Evolutionary conservation across 2,329 filamentous ascomycete species (phyloP).

Genomic region (Alternaria novae-zelandiae): DNA sequence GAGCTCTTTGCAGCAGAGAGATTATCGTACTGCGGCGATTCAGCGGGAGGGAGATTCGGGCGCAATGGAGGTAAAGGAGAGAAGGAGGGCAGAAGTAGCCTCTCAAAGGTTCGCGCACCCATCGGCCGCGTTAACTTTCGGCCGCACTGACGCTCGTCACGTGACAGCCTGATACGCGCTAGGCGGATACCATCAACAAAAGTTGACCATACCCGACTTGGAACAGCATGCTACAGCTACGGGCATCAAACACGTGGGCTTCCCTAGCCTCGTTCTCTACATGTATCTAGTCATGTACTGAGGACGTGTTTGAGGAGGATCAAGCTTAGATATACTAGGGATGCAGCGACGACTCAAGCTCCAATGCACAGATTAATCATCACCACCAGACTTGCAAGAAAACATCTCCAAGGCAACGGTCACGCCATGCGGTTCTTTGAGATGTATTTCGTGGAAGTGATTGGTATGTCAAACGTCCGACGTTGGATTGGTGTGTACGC

Average conservation of each 20-base stretch:
- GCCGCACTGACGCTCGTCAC: constrained; percentile 20
- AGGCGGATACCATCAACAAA: constrained; percentile 6
- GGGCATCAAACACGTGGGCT: neutral
- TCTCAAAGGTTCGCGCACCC: constrained; percentile 21
- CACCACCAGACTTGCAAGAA: neutral
- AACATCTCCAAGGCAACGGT: neutral
- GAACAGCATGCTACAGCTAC: constrained; percentile 1
- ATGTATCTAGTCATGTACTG: neutral
- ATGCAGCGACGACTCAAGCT: neutral
- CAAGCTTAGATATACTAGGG: neutral
- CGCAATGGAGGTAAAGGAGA: constrained; percentile 25
- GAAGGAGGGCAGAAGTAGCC: constrained; percentile 22
- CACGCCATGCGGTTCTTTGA: neutral
- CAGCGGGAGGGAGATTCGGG: constrained; percentile 13
- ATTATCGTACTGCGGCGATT: constrained; percentile 23
- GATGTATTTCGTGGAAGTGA: neutral
- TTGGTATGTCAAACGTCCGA: neutral
- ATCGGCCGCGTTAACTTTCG: constrained; percentile 30
- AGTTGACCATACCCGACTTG: neutral
- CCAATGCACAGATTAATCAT: neutral
- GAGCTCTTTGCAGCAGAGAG: constrained; percentile 13
- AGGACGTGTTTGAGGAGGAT: neutral
- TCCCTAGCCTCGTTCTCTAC: neutral
- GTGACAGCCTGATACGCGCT: constrained; percentile 10
- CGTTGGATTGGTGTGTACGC: neutral